Evolutionary conservation across 768 basidiomycete species (phyloP).

Genomic region (Kondoa subrosea): DNA sequence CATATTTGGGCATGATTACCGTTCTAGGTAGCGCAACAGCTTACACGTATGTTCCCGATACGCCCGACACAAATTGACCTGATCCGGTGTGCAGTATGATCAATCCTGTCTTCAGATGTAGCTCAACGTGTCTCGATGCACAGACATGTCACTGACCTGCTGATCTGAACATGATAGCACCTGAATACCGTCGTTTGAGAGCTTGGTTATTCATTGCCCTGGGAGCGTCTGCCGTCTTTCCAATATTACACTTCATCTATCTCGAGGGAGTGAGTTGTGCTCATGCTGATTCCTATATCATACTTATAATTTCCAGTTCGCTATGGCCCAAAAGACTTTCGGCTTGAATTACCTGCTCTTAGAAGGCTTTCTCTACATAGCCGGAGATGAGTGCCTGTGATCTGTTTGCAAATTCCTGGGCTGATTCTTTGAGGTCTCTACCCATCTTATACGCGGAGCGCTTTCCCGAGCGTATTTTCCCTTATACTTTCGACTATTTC

Average conservation of each 20-base stretch:
- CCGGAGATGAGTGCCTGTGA: slow-evolving; percentile 12
- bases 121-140: too few relatives aligned
- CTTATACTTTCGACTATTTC: not conserved
- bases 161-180: slow-evolving; percentile 56
- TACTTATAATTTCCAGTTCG: slow-evolving; percentile 25
- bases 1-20: slow-evolving; percentile 14
- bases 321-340: slow-evolving; percentile 44
- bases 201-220: slow-evolving; percentile 65
- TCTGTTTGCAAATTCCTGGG: not conserved
- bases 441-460: slow-evolving; percentile 14
- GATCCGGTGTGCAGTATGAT: not conserved
- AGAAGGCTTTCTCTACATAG: slow-evolving; percentile 48
- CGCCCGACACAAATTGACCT: too few relatives aligned
- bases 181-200: slow-evolving; percentile 55
- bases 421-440: not conserved
- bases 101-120: not conserved
- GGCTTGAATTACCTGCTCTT: slow-evolving; percentile 54
- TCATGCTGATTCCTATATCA: not conserved
- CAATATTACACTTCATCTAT: slow-evolving; percentile 47
- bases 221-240: slow-evolving; percentile 54
- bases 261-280: slow-evolving; percentile 38
- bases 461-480: slow-evolving; percentile 11
- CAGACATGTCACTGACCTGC: slow-evolving; percentile 67
- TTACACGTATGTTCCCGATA: too few relatives aligned
- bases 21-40: too few relatives aligned